A percentile compares a stretch with the other conserved stretches of the same genome.
These are phyloP conservation scores for Tulasnella calospora DNA, from an alignment of 768 basidiomycete species.

Conservation along the genomic window DNA sequence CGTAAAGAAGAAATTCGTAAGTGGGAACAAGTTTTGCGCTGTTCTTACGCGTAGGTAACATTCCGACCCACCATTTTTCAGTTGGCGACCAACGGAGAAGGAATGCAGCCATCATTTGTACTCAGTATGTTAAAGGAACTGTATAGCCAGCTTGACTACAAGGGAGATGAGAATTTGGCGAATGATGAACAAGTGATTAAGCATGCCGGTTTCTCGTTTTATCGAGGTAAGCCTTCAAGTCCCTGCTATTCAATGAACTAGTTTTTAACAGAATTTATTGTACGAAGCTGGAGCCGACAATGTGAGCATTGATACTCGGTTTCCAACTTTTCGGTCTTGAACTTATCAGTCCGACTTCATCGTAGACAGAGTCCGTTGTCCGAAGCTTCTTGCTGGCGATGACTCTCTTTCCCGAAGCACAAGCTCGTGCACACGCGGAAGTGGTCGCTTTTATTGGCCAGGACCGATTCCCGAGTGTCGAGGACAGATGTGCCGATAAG, in stretches of 20 bases:
- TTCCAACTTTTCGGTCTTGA: no score
- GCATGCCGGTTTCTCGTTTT: background rate
- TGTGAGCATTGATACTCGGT: no score
- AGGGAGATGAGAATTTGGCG: background rate
- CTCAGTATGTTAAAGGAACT: slow-evolving; percentile 24
- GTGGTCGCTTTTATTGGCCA: slow-evolving; percentile 10
- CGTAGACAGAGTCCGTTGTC: background rate
- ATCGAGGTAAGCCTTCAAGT: background rate
- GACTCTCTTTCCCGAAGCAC: slow-evolving; percentile 23
- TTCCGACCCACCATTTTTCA: background rate
- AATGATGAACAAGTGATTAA: background rate
- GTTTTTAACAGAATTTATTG: no score
- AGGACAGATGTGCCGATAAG: background rate
- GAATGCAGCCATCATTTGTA: background rate
- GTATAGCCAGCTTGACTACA: background rate
- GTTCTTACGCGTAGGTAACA: no score
- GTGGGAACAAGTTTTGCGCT: background rate
- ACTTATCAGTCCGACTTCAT: no score
- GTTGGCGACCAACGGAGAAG: background rate
- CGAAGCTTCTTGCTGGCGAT: slow-evolving; percentile 25
- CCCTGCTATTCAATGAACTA: background rate
- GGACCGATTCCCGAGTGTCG: slow-evolving; percentile 1
- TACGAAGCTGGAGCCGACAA: no score
- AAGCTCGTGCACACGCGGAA: background rate
- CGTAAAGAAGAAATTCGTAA: background rate